Conservation (phyloP, 371 early-diverging fungal genomes). For the Mycotypha africana region DNA sequence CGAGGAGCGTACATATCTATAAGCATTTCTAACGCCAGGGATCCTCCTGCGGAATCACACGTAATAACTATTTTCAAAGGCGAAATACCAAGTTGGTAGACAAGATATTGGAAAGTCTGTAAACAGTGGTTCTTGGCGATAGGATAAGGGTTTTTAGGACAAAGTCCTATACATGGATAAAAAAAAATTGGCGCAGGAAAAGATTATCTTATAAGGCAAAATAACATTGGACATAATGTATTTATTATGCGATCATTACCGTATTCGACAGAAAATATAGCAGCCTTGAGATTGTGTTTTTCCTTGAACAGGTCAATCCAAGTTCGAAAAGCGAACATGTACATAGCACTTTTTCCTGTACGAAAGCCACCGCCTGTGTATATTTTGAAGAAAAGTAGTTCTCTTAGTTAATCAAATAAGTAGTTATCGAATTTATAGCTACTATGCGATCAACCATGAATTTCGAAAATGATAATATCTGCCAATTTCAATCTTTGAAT, state of each 20-base stretch:
- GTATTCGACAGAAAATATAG: constrained; percentile 50
- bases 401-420: neutral
- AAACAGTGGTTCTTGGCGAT: constrained; percentile 40
- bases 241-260: constrained; percentile 17
- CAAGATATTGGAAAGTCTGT: constrained; percentile 41
- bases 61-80: constrained; percentile 28
- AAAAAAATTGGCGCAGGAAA: neutral
- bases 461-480: constrained; percentile 36
- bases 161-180: constrained; percentile 16
- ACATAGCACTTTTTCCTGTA: constrained; percentile 35
- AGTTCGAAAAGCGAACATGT: constrained; percentile 30
- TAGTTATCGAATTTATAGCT: neutral
- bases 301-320: constrained; percentile 46
- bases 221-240: neutral
- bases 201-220: neutral
- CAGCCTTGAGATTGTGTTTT: constrained; percentile 44
- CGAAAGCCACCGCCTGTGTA: constrained; percentile 35
- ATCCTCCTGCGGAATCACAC: constrained; percentile 37
- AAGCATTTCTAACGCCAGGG: constrained; percentile 24
- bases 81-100: constrained; percentile 26
- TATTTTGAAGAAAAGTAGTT: too few species aligned
- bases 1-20: constrained; percentile 23
- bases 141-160: constrained; percentile 40
- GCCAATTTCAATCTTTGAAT: constrained; percentile 15
- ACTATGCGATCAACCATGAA: constrained; percentile 17